Evolutionary conservation across 2,329 filamentous ascomycete species (phyloP).

Genomic region (Ophiosphaerella korrae): DNA sequence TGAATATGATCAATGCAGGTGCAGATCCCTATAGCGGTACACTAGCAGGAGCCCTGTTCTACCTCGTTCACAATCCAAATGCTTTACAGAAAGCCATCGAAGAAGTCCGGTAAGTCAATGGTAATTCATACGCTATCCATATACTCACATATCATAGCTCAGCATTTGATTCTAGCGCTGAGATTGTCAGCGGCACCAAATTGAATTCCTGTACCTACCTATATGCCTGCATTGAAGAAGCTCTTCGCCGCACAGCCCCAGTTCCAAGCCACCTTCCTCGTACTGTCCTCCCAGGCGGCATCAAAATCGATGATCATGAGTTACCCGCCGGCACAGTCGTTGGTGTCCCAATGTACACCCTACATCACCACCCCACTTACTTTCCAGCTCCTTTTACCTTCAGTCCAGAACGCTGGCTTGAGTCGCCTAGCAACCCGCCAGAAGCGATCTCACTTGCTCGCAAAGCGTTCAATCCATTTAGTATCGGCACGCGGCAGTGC

Average conservation of each 20-base stretch:
- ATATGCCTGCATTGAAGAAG: conserved; percentile 41
- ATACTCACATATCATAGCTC: neutral
- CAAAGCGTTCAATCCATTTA: conserved; percentile 72
- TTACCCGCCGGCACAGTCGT: conserved; percentile 29
- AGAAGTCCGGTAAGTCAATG: conserved; percentile 28
- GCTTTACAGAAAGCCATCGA: conserved; percentile 24
- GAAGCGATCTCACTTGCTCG: conserved; percentile 4
- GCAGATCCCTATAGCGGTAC: conserved; percentile 47
- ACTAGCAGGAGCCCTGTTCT: conserved; percentile 43
- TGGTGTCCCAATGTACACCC: conserved; percentile 29
- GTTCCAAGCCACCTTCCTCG: conserved; percentile 35
- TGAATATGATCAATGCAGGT: conserved; percentile 53
- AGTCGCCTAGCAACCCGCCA: conserved; percentile 11
- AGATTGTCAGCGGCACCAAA: conserved; percentile 25
- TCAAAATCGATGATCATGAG: conserved; percentile 24
- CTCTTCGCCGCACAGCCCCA: conserved; percentile 33
- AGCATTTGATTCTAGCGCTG: conserved; percentile 13
- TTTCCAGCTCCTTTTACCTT: conserved; percentile 24
- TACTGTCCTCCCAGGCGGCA: conserved; percentile 29
- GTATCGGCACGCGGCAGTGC: conserved; percentile 64
- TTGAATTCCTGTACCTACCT: conserved; percentile 35
- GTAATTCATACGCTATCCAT: no score
- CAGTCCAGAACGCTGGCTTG: conserved; percentile 28
- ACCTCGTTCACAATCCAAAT: conserved; percentile 44
- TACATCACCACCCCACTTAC: conserved; percentile 24